phyloP scores from a whole-genome alignment of 169 alveolate genomes.

The Cryptosporidium xiaoi region DNA sequence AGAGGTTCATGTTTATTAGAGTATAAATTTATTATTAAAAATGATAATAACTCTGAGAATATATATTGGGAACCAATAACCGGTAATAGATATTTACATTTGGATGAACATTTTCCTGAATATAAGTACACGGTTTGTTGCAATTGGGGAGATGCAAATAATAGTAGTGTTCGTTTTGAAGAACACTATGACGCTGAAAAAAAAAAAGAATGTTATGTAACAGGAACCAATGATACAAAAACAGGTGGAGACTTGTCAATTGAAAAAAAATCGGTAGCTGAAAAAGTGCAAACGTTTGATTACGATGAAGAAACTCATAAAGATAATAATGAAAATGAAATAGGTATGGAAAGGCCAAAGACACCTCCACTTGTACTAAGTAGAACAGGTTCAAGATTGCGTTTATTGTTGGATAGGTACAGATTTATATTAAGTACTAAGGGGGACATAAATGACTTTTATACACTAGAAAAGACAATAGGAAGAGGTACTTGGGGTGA shows the following conservation, averaged over 20 bases:
- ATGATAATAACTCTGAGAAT: slow-evolving; percentile 2
- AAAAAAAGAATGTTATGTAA: background rate
- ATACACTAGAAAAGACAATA: slow-evolving; percentile 73
- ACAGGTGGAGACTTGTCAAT: background rate
- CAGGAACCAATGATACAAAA: background rate
- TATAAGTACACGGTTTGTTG: slow-evolving; percentile 39
- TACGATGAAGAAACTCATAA: too few relatives aligned
- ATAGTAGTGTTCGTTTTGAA: slow-evolving; percentile 58
- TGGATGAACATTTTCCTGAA: slow-evolving; percentile 66
- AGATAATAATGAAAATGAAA: slow-evolving; percentile 5
- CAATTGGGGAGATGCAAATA: slow-evolving; percentile 75
- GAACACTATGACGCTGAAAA: slow-evolving; percentile 3
- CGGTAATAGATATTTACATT: slow-evolving; percentile 73
- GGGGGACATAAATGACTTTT: slow-evolving; percentile 76
- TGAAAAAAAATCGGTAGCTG: background rate
- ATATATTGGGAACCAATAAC: slow-evolving; percentile 77
- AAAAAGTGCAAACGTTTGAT: background rate
- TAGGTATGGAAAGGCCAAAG: slow-evolving; percentile 2
- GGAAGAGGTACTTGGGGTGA: slow-evolving; percentile 85
- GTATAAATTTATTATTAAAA: slow-evolving; percentile 75
- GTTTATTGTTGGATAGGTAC: slow-evolving; percentile 44
- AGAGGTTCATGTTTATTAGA: slow-evolving; percentile 72
- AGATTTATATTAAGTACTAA: slow-evolving; percentile 76
- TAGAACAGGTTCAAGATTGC: slow-evolving; percentile 61
- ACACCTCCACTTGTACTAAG: slow-evolving; percentile 48